Percentiles rank a stretch among this genome's conserved stretches.
Evolutionary conservation across 495 filamentous ascomycete species (phyloP).

Genomic region (Hyaloscypha variabilis): DNA sequence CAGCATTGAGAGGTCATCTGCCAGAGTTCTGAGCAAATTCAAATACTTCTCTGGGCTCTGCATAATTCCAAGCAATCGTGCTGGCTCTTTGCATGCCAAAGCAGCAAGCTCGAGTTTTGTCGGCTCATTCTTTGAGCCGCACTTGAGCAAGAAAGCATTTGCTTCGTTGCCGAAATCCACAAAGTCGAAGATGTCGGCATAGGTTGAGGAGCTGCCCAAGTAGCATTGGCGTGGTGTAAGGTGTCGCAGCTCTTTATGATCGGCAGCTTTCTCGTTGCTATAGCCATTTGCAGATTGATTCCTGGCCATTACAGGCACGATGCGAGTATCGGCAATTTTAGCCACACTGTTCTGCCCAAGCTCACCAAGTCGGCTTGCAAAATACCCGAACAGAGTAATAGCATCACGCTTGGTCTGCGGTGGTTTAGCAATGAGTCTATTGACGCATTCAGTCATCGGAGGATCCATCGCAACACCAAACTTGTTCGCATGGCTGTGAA

Average conservation of each 20-base stretch:
- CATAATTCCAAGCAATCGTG: constrained; percentile 73
- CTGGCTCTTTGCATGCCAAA: constrained; percentile 77
- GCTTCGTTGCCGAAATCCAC: constrained; percentile 89
- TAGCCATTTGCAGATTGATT: constrained; percentile 29
- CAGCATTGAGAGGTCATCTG: constrained; percentile 65
- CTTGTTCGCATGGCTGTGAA: constrained; percentile 74
- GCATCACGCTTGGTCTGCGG: constrained; percentile 67
- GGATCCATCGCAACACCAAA: constrained; percentile 85
- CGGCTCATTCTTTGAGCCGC: constrained; percentile 89
- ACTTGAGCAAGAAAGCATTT: constrained; percentile 82
- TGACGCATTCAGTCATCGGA: constrained; percentile 71
- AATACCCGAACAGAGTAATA: constrained; percentile 74
- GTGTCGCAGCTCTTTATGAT: constrained; percentile 39
- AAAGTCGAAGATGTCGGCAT: constrained; percentile 92
- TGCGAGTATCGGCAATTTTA: constrained; percentile 60
- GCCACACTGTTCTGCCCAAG: constrained; percentile 62
- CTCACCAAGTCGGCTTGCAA: constrained; percentile 71
- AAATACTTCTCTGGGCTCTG: constrained; percentile 84
- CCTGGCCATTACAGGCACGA: constrained; percentile 67
- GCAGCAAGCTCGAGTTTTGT: constrained; percentile 81
- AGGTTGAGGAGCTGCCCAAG: constrained; percentile 71
- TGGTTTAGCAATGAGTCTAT: constrained; percentile 67
- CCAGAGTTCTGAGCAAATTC: constrained; percentile 74
- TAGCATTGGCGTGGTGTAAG: constrained; percentile 73
- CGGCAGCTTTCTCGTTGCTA: constrained; percentile 28